Percentiles rank a stretch among this genome's conserved stretches.
Evolutionary conservation across 2,329 filamentous ascomycete genomes (phyloP).

Genomic region (Alternaria sp.): DNA sequence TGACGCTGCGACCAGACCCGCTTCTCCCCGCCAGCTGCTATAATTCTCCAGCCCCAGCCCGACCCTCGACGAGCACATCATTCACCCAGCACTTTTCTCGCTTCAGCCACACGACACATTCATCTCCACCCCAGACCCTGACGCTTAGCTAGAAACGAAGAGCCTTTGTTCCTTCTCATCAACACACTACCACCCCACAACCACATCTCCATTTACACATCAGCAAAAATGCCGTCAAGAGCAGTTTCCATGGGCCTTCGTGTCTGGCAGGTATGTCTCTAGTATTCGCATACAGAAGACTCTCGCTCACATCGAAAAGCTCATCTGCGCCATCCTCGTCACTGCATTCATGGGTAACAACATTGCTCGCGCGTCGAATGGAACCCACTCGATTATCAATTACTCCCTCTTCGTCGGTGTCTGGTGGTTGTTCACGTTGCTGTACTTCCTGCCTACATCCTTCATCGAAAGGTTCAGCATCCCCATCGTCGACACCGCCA

Average conservation of each 20-base stretch:
- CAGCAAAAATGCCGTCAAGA: constrained; percentile 53
- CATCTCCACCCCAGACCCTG: constrained; percentile 14
- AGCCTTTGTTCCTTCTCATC: constrained; percentile 7
- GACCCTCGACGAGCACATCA: constrained; percentile 9
- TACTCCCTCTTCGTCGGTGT: constrained; percentile 74
- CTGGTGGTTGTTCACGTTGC: constrained; percentile 69
- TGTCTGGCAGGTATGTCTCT: constrained; percentile 51
- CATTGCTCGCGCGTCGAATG: constrained; percentile 60
- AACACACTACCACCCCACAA: constrained; percentile 15
- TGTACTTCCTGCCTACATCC: constrained; percentile 68
- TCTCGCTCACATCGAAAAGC: constrained; percentile 52
- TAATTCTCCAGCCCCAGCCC: constrained; percentile 20
- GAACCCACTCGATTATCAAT: constrained; percentile 66
- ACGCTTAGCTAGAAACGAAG: constrained; percentile 23
- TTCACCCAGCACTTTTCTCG: constrained; percentile 9
- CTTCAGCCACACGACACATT: constrained; percentile 12
- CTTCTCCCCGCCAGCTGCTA: constrained; percentile 33
- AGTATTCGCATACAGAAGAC: background rate
- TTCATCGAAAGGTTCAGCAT: constrained; percentile 64
- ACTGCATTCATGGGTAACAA: constrained; percentile 70
- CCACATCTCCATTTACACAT: constrained; percentile 18
- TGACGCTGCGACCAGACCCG: constrained; percentile 32
- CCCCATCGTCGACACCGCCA: constrained; percentile 62
- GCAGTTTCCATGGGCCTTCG: constrained; percentile 54
- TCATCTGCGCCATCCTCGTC: constrained; percentile 67